Conservation (phyloP, 1,284 basidiomycete genomes). For the Fomitopsis schrenkii region DNA sequence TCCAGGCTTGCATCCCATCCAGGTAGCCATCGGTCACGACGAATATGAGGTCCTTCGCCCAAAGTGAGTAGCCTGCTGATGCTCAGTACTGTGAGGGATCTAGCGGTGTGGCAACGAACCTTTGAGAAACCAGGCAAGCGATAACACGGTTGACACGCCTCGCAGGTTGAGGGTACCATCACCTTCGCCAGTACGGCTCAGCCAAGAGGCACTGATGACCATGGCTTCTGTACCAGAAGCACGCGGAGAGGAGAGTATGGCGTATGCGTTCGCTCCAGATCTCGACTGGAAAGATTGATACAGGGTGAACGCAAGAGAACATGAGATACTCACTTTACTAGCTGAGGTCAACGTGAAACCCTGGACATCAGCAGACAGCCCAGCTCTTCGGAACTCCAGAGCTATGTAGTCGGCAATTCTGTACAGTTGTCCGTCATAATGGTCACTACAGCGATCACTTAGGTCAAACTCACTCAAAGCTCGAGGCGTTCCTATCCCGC, state of each 20-base stretch:
- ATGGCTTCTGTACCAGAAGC: conserved; percentile 89
- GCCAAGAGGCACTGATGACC: conserved; percentile 86
- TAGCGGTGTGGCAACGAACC: conserved; percentile 40
- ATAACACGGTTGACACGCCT: conserved; percentile 81
- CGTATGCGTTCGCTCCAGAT: conserved; percentile 79
- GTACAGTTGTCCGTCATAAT: conserved; percentile 33
- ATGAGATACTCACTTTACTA: conserved; percentile 35
- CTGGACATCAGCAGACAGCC: conserved; percentile 67
- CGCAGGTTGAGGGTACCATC: conserved; percentile 72
- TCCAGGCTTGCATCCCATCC: conserved; percentile 92
- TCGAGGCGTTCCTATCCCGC: conserved; percentile 59
- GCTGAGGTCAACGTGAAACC: conserved; percentile 55
- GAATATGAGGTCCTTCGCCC: conserved; percentile 93
- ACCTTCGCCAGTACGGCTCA: conserved; percentile 59
- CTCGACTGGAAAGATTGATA: conserved; percentile 8
- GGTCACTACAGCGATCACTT: not conserved
- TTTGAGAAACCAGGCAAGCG: conserved; percentile 80
- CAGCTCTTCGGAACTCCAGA: conserved; percentile 63
- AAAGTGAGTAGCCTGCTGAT: conserved; percentile 75
- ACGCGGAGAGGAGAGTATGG: conserved; percentile 78
- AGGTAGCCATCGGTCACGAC: conserved; percentile 87
- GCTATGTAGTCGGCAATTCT: conserved; percentile 49
- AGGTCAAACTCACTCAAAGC: conserved; percentile 54
- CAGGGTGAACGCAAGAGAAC: not conserved
- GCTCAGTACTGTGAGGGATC: not conserved